Conservation (phyloP, 2,329 filamentous ascomycete species). For the Venturia asperata region DNA sequence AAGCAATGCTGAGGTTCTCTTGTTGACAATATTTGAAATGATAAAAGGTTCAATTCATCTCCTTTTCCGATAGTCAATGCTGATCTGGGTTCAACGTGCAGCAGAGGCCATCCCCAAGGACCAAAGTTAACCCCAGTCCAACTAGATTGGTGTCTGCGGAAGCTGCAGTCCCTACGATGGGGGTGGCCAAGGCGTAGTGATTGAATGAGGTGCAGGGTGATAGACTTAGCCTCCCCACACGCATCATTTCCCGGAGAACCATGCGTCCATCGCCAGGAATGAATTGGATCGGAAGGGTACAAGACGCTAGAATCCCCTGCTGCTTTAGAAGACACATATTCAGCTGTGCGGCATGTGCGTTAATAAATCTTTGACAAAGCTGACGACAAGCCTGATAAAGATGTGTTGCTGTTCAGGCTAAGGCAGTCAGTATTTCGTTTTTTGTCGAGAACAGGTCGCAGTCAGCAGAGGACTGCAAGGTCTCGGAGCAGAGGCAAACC, state of each 20-base stretch:
- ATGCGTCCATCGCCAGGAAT: background rate
- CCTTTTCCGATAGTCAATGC: background rate
- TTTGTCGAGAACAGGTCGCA: too few species aligned
- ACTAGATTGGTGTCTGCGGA: background rate
- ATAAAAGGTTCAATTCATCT: background rate
- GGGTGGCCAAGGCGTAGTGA: background rate
- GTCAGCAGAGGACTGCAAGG: too few species aligned
- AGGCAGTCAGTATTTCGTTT: background rate
- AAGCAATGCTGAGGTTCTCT: background rate
- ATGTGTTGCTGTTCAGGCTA: background rate
- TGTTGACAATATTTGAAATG: conserved; percentile 5
- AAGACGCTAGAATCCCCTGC: background rate
- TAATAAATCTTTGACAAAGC: background rate
- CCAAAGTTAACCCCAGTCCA: background rate
- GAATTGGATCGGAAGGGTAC: background rate
- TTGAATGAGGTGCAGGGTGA: background rate
- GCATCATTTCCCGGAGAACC: background rate
- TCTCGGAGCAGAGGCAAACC: too few species aligned
- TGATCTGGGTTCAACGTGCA: conserved; percentile 5
- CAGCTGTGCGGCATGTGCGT: background rate
- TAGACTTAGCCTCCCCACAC: background rate
- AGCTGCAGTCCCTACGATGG: too few species aligned
- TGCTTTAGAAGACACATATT: background rate
- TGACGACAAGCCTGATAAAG: background rate
- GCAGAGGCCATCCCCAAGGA: conserved; percentile 12